phyloP scores from a whole-genome alignment of 2,329 filamentous ascomycete genomes.

The Aspergillus fumigatiaffinis region DNA sequence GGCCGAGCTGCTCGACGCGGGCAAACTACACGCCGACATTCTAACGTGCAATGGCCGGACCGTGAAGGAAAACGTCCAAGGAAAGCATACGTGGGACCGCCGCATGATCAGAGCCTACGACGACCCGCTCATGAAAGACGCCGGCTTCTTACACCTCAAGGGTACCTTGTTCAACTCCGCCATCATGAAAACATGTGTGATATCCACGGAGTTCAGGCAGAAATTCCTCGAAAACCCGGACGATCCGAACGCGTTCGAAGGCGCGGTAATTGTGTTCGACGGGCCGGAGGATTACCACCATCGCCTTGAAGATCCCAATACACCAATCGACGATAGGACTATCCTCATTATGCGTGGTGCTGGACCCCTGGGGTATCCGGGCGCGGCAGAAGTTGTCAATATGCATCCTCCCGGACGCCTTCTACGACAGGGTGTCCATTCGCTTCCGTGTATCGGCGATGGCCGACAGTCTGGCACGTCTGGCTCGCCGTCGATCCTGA shows the following conservation, averaged over 20 bases:
- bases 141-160: conserved; percentile 50
- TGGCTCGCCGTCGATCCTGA: conserved; percentile 53
- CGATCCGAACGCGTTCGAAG: conserved; percentile 49
- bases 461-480: conserved; percentile 55
- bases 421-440: conserved; percentile 43
- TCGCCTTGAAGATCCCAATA: conserved; percentile 40
- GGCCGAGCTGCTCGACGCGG: conserved; percentile 50
- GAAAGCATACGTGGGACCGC: conserved; percentile 49
- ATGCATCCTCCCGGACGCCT: conserved; percentile 48
- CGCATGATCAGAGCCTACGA: conserved; percentile 44
- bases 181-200: conserved; percentile 53
- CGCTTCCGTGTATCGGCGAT: conserved; percentile 52
- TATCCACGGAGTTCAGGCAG: conserved; percentile 44
- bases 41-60: conserved; percentile 48
- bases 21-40: conserved; percentile 42
- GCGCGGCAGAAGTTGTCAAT: conserved; percentile 51
- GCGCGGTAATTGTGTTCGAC: conserved; percentile 48
- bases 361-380: conserved; percentile 49
- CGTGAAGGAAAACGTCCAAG: conserved; percentile 42
- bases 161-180: conserved; percentile 50
- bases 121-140: conserved; percentile 47
- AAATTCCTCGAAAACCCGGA: conserved; percentile 45
- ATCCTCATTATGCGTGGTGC: conserved; percentile 50
- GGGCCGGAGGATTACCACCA: conserved; percentile 48
- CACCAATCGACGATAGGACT: conserved; percentile 39